A percentile compares a stretch with the other conserved stretches of the same genome.
Evolutionary conservation across 345 rosid species (phyloP).

Genomic region (Boechera retrofracta): DNA sequence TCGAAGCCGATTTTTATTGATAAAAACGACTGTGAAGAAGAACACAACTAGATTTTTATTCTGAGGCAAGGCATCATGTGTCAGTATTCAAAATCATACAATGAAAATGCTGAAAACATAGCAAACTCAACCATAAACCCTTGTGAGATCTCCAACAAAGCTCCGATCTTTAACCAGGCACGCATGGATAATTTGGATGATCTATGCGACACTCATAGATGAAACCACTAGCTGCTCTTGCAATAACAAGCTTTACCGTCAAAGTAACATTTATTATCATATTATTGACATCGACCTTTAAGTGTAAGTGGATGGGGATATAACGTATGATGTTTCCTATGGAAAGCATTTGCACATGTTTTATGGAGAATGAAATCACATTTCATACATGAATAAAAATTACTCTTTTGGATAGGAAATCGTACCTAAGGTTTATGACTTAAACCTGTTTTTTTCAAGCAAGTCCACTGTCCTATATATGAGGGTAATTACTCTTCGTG

Average conservation of each 20-base stretch:
- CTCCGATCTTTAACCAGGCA: neutral
- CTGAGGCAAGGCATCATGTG: no score
- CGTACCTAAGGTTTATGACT: no score
- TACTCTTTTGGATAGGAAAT: neutral
- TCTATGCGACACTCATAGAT: neutral
- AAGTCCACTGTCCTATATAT: neutral
- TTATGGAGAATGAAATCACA: constrained; percentile 20
- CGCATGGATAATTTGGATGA: neutral
- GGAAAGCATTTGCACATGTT: constrained; percentile 9
- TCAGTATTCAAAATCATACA: neutral
- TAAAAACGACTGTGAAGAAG: neutral
- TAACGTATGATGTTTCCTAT: neutral
- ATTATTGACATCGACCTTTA: neutral
- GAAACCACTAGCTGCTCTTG: neutral
- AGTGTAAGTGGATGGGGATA: constrained; percentile 23
- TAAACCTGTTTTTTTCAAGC: neutral
- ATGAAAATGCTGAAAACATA: neutral
- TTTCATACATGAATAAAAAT: constrained; percentile 6
- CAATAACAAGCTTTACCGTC: neutral
- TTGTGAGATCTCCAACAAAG: neutral
- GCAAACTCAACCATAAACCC: neutral
- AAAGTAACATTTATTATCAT: constrained; percentile 8
- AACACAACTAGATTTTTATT: neutral
- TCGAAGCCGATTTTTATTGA: neutral
- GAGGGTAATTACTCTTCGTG: neutral